These are phyloP conservation scores for Ustilago curta DNA, from an alignment of 1,284 basidiomycete genomes.

Conservation along the genomic window DNA sequence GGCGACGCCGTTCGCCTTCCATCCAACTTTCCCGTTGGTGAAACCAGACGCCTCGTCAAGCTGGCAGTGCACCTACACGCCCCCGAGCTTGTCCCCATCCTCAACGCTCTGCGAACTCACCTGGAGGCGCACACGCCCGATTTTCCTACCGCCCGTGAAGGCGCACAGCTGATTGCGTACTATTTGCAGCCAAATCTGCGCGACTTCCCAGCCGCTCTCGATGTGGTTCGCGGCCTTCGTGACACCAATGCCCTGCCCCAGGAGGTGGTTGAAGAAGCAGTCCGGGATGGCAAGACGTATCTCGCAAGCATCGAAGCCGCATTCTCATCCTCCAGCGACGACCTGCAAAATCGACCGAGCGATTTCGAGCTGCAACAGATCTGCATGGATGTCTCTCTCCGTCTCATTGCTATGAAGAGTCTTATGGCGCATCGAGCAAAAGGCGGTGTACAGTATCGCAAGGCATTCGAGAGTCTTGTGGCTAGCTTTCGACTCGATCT, in stretches of 20 bases:
- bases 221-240: constrained; percentile 31
- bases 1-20: constrained; percentile 12
- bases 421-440: constrained; percentile 24
- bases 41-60: constrained; percentile 34
- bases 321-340: constrained; percentile 2
- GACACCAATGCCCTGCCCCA: constrained; percentile 43
- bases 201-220: constrained; percentile 37
- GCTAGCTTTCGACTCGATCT: constrained; percentile 39
- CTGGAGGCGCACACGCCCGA: constrained; percentile 29
- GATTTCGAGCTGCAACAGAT: constrained; percentile 27
- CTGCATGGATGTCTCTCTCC: constrained; percentile 37
- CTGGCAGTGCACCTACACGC: constrained; percentile 16
- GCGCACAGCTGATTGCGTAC: constrained; percentile 33
- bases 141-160: constrained; percentile 46
- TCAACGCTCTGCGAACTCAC: constrained; percentile 31
- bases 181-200: constrained; percentile 39
- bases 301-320: constrained; percentile 11
- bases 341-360: constrained; percentile 1
- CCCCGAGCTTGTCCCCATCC: constrained; percentile 30
- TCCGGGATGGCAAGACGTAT: constrained; percentile 30
- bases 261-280: constrained; percentile 30
- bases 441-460: constrained; percentile 37
- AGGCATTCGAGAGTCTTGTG: constrained; percentile 34
- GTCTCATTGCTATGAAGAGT: constrained; percentile 34
- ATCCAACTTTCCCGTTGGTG: constrained; percentile 32